A percentile compares a stretch with the other conserved stretches of the same genome.
These are phyloP conservation scores for Arabidopsis lyrata DNA, from an alignment of 441 rosid species.

Conservation along the genomic window DNA sequence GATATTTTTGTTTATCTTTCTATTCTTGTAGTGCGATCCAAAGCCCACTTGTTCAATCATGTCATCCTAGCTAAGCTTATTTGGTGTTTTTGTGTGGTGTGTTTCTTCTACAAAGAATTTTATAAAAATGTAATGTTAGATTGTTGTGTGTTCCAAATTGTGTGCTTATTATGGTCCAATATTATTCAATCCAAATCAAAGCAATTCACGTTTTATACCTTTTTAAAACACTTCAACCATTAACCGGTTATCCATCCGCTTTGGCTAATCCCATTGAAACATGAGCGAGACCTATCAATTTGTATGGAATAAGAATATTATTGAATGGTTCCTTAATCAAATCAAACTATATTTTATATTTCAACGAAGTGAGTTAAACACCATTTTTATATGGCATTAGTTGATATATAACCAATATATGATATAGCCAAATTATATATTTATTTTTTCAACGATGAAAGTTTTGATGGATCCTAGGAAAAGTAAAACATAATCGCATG, in stretches of 20 bases:
- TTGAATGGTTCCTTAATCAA: not conserved
- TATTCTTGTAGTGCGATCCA: not conserved
- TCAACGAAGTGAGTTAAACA: too few species aligned
- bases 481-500: too few species aligned
- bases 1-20: constrained; percentile 24
- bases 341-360: too few species aligned
- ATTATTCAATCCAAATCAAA: not conserved
- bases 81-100: not conserved
- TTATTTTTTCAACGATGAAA: too few species aligned
- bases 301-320: not conserved
- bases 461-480: too few species aligned
- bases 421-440: too few species aligned
- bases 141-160: not conserved
- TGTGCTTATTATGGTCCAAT: not conserved
- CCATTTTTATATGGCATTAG: too few species aligned
- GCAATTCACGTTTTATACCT: not conserved
- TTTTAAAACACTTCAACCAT: not conserved
- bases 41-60: constrained; percentile 31
- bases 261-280: not conserved
- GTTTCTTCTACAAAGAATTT: not conserved
- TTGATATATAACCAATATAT: too few species aligned
- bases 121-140: too few species aligned
- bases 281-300: not conserved
- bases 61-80: not conserved
- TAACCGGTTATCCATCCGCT: not conserved